Base-by-base conservation (phyloP, 2,329 filamentous ascomycete species). In the Aspergillus japonicus region DNA sequence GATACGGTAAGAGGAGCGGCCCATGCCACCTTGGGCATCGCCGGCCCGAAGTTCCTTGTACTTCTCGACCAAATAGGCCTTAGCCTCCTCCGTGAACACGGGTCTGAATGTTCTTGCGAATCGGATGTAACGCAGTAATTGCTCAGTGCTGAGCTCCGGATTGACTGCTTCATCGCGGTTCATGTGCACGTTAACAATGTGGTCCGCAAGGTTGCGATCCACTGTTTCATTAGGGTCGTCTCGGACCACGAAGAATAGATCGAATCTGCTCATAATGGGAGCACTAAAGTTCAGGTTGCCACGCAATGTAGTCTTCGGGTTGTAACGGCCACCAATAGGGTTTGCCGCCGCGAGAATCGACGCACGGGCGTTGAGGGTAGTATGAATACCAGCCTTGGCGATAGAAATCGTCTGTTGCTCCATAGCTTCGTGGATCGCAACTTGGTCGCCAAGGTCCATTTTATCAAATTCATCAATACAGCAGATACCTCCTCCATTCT, bases 401-500 rank as follows among this genome's bases (percentile, higher is more conserved):
- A 99, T 99, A 8, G 92, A 97, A 66, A 99, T 99, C 5, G 95
- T 99, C 78, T 99, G 95, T 81, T 99, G 95, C 85, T 99, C 95
- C 95, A 99, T 99, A 61, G 95, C 95, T 86, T 99, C 95, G 84
- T 99, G 95, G 71, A 99, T 99, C 66, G 95, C 95, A 57, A 99
- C 95, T 79, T 99, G 95, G 75, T 99, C 95, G 55, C 82, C 87
- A 63, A 99, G 90, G 71, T 99, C 95, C 95, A 99, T 99, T 81
- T 99, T 99, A 85, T 99, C 95, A 69, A 99, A 99, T 75, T 99
- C 95, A 73, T 99, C 95, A 73, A 99, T 99, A 61, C 92, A 93
- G 77, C 95, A 99, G 69, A 98, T 96, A 56, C 95, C 95, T 67
- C 96, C 97, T 71, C 98, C 86, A 47, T 78, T 78, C 75, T 78